Conservation (phyloP, 257 asterid genomes). For the Orobanche coerulescens region DNA sequence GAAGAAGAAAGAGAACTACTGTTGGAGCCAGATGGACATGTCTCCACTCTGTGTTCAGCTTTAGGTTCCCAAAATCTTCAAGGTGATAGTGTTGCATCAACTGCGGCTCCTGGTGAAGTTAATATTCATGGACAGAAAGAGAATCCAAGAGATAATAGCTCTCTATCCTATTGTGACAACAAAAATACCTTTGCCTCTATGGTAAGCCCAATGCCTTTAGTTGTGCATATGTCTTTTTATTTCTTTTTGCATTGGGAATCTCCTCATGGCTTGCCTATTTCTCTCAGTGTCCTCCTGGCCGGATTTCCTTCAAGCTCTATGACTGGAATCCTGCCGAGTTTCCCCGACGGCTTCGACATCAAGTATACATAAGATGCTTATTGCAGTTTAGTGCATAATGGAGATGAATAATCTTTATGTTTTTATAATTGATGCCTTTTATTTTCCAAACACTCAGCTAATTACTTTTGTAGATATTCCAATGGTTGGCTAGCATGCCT, state of each 20-base stretch:
- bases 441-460: slow-evolving; percentile 22
- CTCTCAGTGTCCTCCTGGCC: slow-evolving; percentile 77
- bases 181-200: slow-evolving; percentile 60
- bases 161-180: slow-evolving; percentile 52
- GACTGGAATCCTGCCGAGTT: slow-evolving; percentile 97
- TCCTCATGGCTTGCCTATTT: slow-evolving; percentile 17
- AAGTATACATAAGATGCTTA: slow-evolving; percentile 64
- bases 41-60: slow-evolving; percentile 33
- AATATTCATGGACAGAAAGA: slow-evolving; percentile 38
- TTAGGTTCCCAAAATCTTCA: slow-evolving; percentile 41
- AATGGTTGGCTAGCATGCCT: slow-evolving; percentile 95
- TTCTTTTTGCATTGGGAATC: slow-evolving; percentile 11
- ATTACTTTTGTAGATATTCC: slow-evolving; percentile 53
- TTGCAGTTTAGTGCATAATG: slow-evolving; percentile 59
- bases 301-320: slow-evolving; percentile 91
- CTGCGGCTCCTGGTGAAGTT: slow-evolving; percentile 39
- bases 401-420: slow-evolving; percentile 18
- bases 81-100: slow-evolving; percentile 39
- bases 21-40: slow-evolving; percentile 53
- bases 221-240: slow-evolving; percentile 2
- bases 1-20: slow-evolving; percentile 41
- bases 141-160: slow-evolving; percentile 31
- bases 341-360: slow-evolving; percentile 88
- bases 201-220: slow-evolving; percentile 35
- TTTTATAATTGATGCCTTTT: slow-evolving; percentile 16